Percentiles rank a stretch among this genome's conserved stretches.
Evolutionary conservation across 805 yeast genomes (phyloP).

Genomic region (Maudiozyma bulderi): DNA sequence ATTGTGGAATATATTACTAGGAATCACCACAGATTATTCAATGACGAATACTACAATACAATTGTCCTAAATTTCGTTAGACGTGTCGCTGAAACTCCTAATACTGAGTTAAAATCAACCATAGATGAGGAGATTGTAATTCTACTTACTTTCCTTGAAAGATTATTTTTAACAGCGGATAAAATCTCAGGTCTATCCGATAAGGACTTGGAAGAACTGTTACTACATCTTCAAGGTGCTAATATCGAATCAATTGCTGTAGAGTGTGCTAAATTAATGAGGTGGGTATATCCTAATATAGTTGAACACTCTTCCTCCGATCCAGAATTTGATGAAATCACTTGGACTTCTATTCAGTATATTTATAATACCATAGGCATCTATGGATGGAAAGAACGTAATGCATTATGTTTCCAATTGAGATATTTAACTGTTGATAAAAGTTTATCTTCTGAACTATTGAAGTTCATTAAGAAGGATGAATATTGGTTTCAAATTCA

Average conservation of each 20-base stretch:
- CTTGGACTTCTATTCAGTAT: conserved; percentile 40
- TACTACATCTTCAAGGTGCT: conserved; percentile 15
- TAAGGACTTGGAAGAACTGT: conserved; percentile 9
- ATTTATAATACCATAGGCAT: conserved; percentile 26
- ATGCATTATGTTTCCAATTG: conserved; percentile 47
- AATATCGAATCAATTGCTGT: conserved; percentile 12
- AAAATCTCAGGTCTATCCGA: neutral
- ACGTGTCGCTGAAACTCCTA: neutral
- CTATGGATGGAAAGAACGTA: conserved; percentile 28
- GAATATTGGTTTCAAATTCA: conserved; percentile 53
- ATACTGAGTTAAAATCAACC: neutral
- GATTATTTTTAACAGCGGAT: conserved; percentile 25
- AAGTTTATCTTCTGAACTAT: conserved; percentile 3
- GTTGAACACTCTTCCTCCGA: conserved; percentile 10
- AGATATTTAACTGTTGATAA: conserved; percentile 35
- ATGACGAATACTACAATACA: conserved; percentile 2
- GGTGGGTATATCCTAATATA: conserved; percentile 44
- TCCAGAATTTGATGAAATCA: conserved; percentile 18
- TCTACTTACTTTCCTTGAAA: conserved; percentile 33
- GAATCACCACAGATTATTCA: conserved; percentile 9
- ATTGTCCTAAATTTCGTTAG: conserved; percentile 2
- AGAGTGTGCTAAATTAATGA: conserved; percentile 24
- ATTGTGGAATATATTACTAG: conserved; percentile 4
- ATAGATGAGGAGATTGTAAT: conserved; percentile 6
- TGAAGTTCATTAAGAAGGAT: conserved; percentile 11